These are phyloP conservation scores for Aureobasidium sp. DNA, from an alignment of 2,329 filamentous ascomycete species.

Conservation along the genomic window DNA sequence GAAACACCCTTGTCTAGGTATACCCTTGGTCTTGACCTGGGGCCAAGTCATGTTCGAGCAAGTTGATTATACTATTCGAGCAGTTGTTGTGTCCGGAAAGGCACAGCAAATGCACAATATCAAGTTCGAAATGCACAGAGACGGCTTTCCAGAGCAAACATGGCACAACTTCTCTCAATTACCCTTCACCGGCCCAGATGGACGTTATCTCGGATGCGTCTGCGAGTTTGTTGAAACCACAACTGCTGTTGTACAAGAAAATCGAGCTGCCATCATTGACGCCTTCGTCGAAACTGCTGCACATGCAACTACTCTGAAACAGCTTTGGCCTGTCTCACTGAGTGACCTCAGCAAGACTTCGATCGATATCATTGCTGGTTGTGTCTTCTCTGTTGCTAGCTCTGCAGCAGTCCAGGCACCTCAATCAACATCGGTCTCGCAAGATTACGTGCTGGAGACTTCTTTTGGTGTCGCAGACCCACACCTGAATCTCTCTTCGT, in stretches of 20 bases:
- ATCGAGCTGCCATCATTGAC: neutral
- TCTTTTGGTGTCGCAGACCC: neutral
- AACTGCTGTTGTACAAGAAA: neutral
- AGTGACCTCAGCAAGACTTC: neutral
- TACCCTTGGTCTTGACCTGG: slow-evolving; percentile 16
- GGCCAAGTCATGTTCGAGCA: neutral
- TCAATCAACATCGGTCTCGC: neutral
- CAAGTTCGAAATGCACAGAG: neutral
- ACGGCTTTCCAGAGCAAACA: slow-evolving; percentile 25
- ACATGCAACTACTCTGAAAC: neutral
- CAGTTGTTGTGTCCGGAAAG: neutral
- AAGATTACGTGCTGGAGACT: slow-evolving; percentile 14
- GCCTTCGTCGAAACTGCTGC: neutral
- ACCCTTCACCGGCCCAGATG: slow-evolving; percentile 20
- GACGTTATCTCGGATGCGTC: slow-evolving; percentile 12
- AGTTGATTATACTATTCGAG: neutral
- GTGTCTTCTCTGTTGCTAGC: neutral
- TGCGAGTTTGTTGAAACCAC: slow-evolving; percentile 15
- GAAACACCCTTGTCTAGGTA: slow-evolving; percentile 21
- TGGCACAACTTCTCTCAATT: slow-evolving; percentile 25
- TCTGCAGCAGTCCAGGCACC: neutral
- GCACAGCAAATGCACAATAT: neutral
- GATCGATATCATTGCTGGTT: neutral
- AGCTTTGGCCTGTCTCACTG: neutral
- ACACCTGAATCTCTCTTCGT: neutral